Percentiles rank a stretch among this genome's conserved stretches.
These are phyloP conservation scores for Heliamphora exappendiculata DNA, from an alignment of 148 eudicot species.

Conservation along the genomic window DNA sequence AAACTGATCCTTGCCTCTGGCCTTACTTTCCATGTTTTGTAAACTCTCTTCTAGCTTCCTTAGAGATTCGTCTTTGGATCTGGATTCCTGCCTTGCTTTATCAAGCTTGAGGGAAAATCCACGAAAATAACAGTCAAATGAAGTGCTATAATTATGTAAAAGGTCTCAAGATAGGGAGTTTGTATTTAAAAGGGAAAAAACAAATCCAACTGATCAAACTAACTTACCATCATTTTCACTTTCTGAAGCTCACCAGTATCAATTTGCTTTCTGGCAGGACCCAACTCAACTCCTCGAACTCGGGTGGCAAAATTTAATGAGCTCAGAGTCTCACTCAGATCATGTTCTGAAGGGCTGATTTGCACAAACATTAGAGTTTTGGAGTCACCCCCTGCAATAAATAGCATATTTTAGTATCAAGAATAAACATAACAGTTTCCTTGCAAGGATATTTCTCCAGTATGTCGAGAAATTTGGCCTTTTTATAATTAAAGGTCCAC, in stretches of 20 bases:
- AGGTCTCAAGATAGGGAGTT: background rate
- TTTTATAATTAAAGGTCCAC: background rate
- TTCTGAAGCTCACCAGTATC: conserved; percentile 83
- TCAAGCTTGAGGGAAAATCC: conserved; percentile 55
- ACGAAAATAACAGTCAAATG: conserved; percentile 5
- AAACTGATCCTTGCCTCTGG: conserved; percentile 71
- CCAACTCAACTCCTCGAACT: conserved; percentile 80
- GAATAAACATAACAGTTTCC: background rate
- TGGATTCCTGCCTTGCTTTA: conserved; percentile 67
- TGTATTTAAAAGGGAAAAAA: background rate
- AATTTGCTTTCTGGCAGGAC: conserved; percentile 73
- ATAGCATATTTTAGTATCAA: background rate
- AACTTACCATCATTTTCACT: conserved; percentile 60
- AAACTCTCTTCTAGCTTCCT: conserved; percentile 78
- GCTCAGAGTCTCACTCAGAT: conserved; percentile 76
- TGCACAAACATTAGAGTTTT: conserved; percentile 92
- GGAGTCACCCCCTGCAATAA: conserved; percentile 74
- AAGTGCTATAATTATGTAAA: background rate
- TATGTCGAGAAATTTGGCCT: background rate
- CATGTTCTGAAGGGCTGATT: conserved; percentile 93
- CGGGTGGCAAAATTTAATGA: conserved; percentile 89
- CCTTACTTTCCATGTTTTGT: conserved; percentile 64
- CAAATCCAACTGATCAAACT: background rate
- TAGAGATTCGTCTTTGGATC: conserved; percentile 67
- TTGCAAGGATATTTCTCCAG: background rate